Base-by-base conservation (phyloP, 345 rosid species). In the Citrus mangshanensis region DNA sequence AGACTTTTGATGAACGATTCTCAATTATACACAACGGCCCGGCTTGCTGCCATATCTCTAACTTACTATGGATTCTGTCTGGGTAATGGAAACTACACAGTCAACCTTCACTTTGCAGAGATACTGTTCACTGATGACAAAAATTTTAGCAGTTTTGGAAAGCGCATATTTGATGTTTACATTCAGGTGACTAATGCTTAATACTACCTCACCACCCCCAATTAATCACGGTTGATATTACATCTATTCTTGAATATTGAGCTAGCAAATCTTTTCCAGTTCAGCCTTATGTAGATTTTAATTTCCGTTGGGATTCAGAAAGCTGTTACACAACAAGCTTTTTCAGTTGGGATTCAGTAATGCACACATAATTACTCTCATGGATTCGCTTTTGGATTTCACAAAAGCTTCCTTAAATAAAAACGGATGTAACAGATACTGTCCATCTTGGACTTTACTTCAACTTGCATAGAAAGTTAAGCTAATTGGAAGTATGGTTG, bases 41-140 rank as follows among this genome's bases (percentile, higher is more conserved):
- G 89, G 21, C 72, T 81, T 77, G 84, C 90, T 63, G 82, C 89
- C 34, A 46, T 86, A 35, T 79, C 91, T 65, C 86, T 90, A 18
- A 86, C 89, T 59, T 88, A 87, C 76, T 86, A 87, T 73, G 88
- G 79, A 27, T 86, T 79, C 61, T 90, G 93, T 81, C 73, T 88
- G 58, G 63, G 69, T 7, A 79, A 83, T 76, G 91, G 89, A 40
- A 84, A 42, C 72, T 87, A 88, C 82, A 58, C 83, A 0, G 91
- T 94, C 55, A 91, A 85, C 61, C 98, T 94, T 73, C 97, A 94
- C 77, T 94, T 94, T 70, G 93, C 93, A 32, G 97, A 94, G 83
- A 90, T 90, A 40, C 66, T 81, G 82, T 89, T 91, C 86, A 79
- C 56, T 3, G 72, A 79, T 56, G 82, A 85, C 67, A 75, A 77